Base-by-base conservation (phyloP, 805 yeast species). In the Kodamaea hsintzibuensis region DNA sequence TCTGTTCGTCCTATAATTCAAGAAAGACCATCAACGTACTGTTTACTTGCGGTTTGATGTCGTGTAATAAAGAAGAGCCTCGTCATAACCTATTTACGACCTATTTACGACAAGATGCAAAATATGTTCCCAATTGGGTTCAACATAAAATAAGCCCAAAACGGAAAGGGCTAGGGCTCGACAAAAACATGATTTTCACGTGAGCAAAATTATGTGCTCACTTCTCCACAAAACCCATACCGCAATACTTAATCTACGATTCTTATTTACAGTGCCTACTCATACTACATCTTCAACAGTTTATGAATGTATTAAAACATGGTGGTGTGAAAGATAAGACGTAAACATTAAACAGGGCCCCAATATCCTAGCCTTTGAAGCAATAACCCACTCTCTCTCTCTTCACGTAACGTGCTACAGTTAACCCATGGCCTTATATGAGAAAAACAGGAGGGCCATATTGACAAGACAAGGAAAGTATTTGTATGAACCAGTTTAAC, bases 401-500 rank as follows among this genome's bases (percentile, higher is more conserved):
- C 19, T 18, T 25, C 27, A 42, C 25, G 46, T 13, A 16, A 3
- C 30, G 30, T 42, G 46, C 16, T 42, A 18, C 30, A 42, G 35
- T 30, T 30, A 30, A 30, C 35, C 35, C 10, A 30, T 30, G 13
- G 35, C 35, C 5, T 5, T 30, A 2, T 5, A 22, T 6, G 25
- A 8, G 10, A 30, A 30, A 30, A 30, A 8, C 10, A 30, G 13
- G 13, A 30, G 35, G 35, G 8, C 35, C 10, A 30, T 8, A 8
- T 30, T 10, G 35, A 30, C 35, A 30, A 30, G 35, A 12, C 35
- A 30, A 30, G 42, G 40, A 37, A 17, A 18, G 30, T 22, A 42
- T 25, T 40, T 33, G 19, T 19, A 30, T 42, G 30, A 43, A 7
- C 39, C 46, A n/a, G 58, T 69, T 81, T 85, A 85, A 85, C 93